Evolutionary conservation across 2,329 filamentous ascomycete species (phyloP).

Genomic region (Diaporthe ampelina): DNA sequence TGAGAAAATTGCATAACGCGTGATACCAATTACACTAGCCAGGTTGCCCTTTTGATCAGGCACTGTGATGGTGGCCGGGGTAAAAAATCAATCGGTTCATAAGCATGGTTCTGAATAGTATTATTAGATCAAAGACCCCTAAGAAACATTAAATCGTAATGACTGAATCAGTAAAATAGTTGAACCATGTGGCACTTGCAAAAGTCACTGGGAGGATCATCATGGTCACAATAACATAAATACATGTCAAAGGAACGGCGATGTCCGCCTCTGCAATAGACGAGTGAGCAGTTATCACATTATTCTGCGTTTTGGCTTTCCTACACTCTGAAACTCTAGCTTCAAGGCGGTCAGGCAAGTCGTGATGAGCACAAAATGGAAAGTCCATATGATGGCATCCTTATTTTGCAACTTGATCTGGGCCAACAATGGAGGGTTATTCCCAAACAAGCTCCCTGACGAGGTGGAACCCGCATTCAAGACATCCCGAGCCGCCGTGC

Average conservation of each 20-base stretch:
- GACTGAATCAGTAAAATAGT: too few relatives aligned
- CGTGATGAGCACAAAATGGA: constrained; percentile 9
- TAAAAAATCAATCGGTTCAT: too few relatives aligned
- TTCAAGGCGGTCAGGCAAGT: neutral
- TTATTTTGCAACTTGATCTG: constrained; percentile 16
- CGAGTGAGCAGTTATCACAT: neutral
- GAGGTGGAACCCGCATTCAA: neutral
- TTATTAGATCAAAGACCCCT: too few relatives aligned
- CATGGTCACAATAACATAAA: neutral
- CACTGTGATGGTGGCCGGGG: too few relatives aligned
- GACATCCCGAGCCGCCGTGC: neutral
- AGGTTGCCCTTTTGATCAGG: too few relatives aligned
- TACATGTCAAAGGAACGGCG: neutral
- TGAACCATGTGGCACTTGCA: too few relatives aligned
- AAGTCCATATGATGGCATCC: neutral
- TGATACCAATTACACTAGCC: too few relatives aligned
- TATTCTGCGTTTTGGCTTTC: neutral
- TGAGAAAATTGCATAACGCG: too few relatives aligned
- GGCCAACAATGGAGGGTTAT: neutral
- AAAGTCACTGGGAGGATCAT: too few relatives aligned
- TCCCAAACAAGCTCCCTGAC: neutral
- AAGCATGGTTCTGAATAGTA: too few relatives aligned
- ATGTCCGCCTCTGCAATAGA: too few relatives aligned
- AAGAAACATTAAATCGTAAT: too few relatives aligned
- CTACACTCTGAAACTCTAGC: neutral